These are phyloP conservation scores for Cubamyces lactineus DNA, from an alignment of 768 basidiomycete genomes.

Conservation along the genomic window DNA sequence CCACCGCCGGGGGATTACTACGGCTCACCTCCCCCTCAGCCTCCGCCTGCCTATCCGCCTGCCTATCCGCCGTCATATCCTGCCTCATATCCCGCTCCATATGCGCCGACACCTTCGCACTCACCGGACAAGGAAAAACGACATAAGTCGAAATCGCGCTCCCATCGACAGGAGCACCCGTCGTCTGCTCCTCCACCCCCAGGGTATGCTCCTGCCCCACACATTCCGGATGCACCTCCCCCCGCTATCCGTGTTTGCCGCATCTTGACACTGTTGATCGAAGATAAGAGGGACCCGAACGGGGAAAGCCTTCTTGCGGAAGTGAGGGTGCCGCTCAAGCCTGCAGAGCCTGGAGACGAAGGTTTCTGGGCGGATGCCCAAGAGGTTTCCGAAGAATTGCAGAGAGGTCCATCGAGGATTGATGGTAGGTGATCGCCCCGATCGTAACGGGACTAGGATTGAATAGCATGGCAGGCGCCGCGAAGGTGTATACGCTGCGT, in stretches of 20 bases:
- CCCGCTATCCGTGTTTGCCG: constrained; percentile 34
- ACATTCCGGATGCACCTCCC: constrained; percentile 2
- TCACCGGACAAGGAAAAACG: constrained; percentile 20
- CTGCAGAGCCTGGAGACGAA: constrained; percentile 50
- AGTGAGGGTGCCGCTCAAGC: constrained; percentile 60
- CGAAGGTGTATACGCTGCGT: constrained; percentile 63
- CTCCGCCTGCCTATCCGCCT: neutral
- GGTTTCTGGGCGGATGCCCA: constrained; percentile 75
- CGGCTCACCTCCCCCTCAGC: neutral
- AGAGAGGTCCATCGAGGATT: constrained; percentile 63
- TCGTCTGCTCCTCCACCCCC: neutral
- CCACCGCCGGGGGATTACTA: constrained; percentile 3
- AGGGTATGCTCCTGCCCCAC: neutral
- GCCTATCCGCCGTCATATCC: neutral
- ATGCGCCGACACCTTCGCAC: neutral
- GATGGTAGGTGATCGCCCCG: constrained; percentile 52
- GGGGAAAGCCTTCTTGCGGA: constrained; percentile 66
- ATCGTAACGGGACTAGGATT: neutral
- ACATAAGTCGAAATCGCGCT: constrained; percentile 7
- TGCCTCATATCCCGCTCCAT: neutral
- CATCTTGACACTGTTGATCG: constrained; percentile 68
- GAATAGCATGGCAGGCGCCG: constrained; percentile 50
- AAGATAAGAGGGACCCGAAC: constrained; percentile 57
- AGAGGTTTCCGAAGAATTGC: constrained; percentile 61
- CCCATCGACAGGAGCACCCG: constrained; percentile 5